Conservation (phyloP, 2,329 filamentous ascomycete genomes). For the Fusarium udum region DNA sequence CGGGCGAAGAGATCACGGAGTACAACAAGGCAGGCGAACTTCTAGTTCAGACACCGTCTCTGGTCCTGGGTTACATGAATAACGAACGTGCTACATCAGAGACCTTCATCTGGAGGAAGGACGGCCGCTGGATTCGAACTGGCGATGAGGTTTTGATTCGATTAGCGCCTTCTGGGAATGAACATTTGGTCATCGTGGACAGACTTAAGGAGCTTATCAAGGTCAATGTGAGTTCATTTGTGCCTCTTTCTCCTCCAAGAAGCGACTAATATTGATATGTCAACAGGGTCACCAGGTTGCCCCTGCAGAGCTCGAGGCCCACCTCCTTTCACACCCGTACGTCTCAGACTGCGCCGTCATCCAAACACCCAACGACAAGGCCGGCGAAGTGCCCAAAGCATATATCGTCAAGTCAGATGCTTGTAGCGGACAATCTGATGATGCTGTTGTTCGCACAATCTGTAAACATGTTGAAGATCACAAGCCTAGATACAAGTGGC, state of each 20-base stretch:
- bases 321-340: background rate
- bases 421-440: rapidly evolving
- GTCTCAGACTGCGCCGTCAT: background rate
- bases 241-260: background rate
- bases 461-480: background rate
- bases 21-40: background rate
- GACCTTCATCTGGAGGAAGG: background rate
- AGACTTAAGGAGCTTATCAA: background rate
- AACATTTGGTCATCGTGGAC: rapidly evolving
- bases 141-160: background rate
- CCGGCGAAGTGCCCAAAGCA: background rate
- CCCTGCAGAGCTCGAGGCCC: background rate
- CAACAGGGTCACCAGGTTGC: background rate
- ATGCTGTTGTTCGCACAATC: background rate
- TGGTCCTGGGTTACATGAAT: background rate
- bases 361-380: background rate
- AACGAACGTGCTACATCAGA: background rate
- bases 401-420: background rate
- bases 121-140: background rate
- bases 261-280: too few relatives aligned
- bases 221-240: background rate
- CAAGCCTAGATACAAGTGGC: background rate
- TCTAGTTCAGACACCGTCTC: rapidly evolving
- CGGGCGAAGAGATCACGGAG: background rate
- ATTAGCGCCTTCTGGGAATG: background rate